Percentiles rank a stretch among this genome's conserved stretches.
Evolutionary conservation across 257 asterid species (phyloP).

Genomic region (Linaria vulgaris): DNA sequence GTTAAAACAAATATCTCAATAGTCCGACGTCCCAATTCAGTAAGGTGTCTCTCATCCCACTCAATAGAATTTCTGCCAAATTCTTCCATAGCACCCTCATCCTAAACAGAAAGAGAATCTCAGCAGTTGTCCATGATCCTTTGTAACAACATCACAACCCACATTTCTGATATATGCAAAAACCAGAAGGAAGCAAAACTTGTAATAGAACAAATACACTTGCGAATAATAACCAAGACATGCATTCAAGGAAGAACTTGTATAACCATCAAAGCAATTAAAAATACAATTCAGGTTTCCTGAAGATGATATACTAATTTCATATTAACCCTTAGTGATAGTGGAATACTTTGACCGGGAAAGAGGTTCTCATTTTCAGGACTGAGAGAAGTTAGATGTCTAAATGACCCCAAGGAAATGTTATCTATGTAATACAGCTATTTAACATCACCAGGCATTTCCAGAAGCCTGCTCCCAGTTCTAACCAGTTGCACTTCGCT

Average conservation of each 20-base stretch:
- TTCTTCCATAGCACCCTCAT: conserved; percentile 77
- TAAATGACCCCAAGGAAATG: too few relatives aligned
- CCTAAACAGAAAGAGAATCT: conserved; percentile 35
- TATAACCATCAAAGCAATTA: too few relatives aligned
- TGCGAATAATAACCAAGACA: conserved; percentile 3
- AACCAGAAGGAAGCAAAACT: neutral
- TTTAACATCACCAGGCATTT: neutral
- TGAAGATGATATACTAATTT: too few relatives aligned
- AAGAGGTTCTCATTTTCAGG: too few relatives aligned
- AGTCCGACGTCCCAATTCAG: conserved; percentile 94
- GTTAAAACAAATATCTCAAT: conserved; percentile 84
- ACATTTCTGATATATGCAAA: neutral
- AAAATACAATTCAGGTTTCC: too few relatives aligned
- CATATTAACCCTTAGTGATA: too few relatives aligned
- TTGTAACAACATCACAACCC: neutral
- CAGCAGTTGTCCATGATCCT: conserved; percentile 5
- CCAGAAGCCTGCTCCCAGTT: neutral
- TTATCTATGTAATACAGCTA: too few relatives aligned
- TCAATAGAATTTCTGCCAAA: conserved; percentile 73
- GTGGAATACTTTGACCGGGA: too few relatives aligned
- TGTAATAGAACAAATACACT: neutral
- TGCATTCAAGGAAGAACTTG: neutral
- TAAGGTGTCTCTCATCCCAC: conserved; percentile 85
- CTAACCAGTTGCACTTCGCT: neutral
- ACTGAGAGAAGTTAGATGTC: too few relatives aligned